Evolutionary conservation across 2,329 filamentous ascomycete genomes (phyloP).

Genomic region (Fusarium caatingaense): DNA sequence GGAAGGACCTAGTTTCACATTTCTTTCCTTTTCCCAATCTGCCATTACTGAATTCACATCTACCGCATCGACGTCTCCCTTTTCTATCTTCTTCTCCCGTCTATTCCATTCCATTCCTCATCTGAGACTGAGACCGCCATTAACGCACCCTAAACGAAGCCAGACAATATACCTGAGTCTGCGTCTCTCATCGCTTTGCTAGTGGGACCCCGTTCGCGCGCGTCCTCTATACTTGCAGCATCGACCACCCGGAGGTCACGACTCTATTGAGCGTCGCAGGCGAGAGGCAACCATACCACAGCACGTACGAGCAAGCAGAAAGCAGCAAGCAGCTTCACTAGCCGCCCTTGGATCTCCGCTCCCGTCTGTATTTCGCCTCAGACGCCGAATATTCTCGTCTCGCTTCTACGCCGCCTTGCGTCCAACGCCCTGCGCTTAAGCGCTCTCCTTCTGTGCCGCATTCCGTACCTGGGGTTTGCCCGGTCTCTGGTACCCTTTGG

Average conservation of each 20-base stretch:
- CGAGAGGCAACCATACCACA: conserved; percentile 8
- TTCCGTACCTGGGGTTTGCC: conserved; percentile 32
- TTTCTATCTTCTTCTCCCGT: conserved; percentile 5
- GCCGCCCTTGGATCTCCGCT: conserved; percentile 30
- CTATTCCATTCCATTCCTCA: conserved; percentile 15
- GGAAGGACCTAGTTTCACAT: not conserved
- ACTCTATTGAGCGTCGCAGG: conserved; percentile 32
- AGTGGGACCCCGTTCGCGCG: conserved; percentile 17
- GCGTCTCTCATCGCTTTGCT: conserved; percentile 1
- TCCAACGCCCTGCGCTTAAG: conserved; percentile 31
- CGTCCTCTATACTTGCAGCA: conserved; percentile 25
- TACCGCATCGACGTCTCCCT: conserved; percentile 2
- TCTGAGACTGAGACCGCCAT: conserved; percentile 28
- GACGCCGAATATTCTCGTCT: conserved; percentile 23
- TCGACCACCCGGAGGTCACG: conserved; percentile 33
- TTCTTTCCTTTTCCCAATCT: conserved; percentile 1
- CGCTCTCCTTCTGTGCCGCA: conserved; percentile 38
- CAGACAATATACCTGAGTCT: conserved; percentile 2
- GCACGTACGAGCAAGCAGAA: conserved; percentile 14
- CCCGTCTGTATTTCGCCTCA: conserved; percentile 23
- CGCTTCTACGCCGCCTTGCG: conserved; percentile 14
- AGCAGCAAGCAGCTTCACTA: conserved; percentile 26
- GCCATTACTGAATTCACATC: not conserved
- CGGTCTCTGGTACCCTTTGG: conserved; percentile 25
- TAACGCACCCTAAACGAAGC: conserved; percentile 18